Evolutionary conservation across 306 rosid genomes (phyloP), one percentile per base, ranked within the genome.

Genomic region (Quercus wislizeni): DNA sequence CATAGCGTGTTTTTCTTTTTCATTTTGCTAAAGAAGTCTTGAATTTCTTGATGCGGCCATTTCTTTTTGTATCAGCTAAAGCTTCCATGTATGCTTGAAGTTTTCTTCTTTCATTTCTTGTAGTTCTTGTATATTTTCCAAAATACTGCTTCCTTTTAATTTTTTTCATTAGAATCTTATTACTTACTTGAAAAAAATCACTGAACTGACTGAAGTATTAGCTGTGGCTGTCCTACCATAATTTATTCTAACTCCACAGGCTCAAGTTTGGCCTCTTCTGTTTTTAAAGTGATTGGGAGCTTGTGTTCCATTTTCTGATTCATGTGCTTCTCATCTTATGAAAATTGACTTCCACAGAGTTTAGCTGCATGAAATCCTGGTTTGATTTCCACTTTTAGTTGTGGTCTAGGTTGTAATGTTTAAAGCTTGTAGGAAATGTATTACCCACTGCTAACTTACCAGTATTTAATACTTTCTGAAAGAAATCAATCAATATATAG

Each of bases 291-390:
- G 72, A 19, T 38, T 8, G 61, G 69, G 33, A 76, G 10, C 59
- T 51, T 17, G 2, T 18, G 3, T 68, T 11, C 52, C 19, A 17
- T 7, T n/a, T 23, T 51, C 38, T 69, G 41, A 55, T 35, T 55
- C 7, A 58, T 11, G 55, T 73, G 51, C 19, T 54, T 73, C 31
- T 79, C 78, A 64, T 57, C 59, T 54, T 65, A 30, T 74, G 25
- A 55, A 55, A 54, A n/a, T 2, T 77, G 19, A 17, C 25, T 68
- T 35, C 51, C 20, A 3, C 27, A 1, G 17, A 5, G 25, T 68
- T 67, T 18, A 4, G n/a, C 27, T 35, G 21, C 71, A 17, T 15
- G 31, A 35, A 9, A 18, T 67, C 65, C 25, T 23, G 33, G 30
- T 59, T 59, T 59, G 65, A 59, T 11, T 9, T 59, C 65, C 31